These are phyloP conservation scores for Przewalskia tangutica DNA, from an alignment of 257 asterid genomes.

Conservation along the genomic window DNA sequence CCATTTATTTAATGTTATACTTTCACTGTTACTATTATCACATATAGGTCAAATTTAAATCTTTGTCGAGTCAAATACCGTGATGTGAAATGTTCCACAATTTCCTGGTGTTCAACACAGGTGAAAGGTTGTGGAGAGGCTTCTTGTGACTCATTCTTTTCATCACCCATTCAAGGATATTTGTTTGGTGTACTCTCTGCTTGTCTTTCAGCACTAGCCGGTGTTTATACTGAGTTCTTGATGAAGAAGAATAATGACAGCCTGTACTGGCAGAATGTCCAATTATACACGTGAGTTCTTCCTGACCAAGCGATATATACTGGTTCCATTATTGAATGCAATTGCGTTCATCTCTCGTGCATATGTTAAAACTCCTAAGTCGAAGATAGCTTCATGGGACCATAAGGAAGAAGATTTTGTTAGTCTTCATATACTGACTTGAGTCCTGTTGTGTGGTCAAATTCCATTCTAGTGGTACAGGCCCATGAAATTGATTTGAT, in stretches of 20 bases:
- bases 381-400: not conserved
- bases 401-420: not conserved
- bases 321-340: not conserved
- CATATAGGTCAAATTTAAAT: not conserved
- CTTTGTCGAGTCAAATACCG: not conserved
- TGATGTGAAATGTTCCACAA: not conserved
- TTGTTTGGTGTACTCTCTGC: conserved; percentile 82
- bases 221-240: conserved; percentile 96
- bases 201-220: conserved; percentile 91
- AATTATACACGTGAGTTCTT: conserved; percentile 66
- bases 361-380: not conserved
- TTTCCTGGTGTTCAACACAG: conserved; percentile 27
- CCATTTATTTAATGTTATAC: not conserved
- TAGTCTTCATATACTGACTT: not conserved
- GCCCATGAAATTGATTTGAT: conserved; percentile 9
- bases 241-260: conserved; percentile 98
- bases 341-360: not conserved
- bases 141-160: conserved; percentile 76
- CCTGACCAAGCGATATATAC: not conserved
- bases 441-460: not conserved
- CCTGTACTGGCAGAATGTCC: conserved; percentile 94
- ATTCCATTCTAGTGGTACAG: not conserved
- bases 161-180: conserved; percentile 89
- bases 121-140: conserved; percentile 95
- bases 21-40: not conserved